Conservation (phyloP, 106 monocot genomes). For the Apostasia ramifera region DNA sequence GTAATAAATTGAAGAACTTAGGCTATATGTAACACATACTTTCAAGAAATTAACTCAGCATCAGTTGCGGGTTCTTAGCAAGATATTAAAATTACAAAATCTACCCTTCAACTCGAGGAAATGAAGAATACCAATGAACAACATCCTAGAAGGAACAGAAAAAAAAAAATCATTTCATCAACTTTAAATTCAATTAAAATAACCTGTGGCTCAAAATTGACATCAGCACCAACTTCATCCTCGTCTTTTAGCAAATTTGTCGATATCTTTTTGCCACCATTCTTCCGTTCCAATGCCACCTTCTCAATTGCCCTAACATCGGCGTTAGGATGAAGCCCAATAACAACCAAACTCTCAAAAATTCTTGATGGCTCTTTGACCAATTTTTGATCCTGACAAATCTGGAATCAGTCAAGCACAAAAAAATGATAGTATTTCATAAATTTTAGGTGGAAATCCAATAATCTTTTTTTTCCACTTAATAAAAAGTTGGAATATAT, state of each 20-base stretch:
- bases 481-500: not conserved
- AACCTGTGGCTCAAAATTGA: constrained; percentile 85
- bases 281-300: constrained; percentile 34
- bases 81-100: not conserved
- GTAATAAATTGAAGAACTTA: constrained; percentile 4
- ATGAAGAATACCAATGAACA: too few species aligned
- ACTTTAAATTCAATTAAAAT: not conserved
- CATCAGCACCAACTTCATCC: constrained; percentile 49
- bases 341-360: constrained; percentile 91
- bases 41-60: not conserved
- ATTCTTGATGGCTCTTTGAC: constrained; percentile 69
- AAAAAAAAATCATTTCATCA: not conserved
- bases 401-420: not conserved
- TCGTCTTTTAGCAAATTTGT: constrained; percentile 41
- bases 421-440: not conserved
- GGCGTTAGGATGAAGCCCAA: constrained; percentile 73
- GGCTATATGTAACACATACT: not conserved
- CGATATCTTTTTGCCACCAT: constrained; percentile 38
- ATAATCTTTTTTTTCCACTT: not conserved
- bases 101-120: too few species aligned
- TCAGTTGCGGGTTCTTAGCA: not conserved
- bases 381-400: constrained; percentile 56
- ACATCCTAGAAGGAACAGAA: not conserved
- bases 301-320: constrained; percentile 61
- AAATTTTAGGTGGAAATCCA: not conserved